phyloP scores from a whole-genome alignment of 176 grass and related monocot genomes.

The Phragmites australis region DNA sequence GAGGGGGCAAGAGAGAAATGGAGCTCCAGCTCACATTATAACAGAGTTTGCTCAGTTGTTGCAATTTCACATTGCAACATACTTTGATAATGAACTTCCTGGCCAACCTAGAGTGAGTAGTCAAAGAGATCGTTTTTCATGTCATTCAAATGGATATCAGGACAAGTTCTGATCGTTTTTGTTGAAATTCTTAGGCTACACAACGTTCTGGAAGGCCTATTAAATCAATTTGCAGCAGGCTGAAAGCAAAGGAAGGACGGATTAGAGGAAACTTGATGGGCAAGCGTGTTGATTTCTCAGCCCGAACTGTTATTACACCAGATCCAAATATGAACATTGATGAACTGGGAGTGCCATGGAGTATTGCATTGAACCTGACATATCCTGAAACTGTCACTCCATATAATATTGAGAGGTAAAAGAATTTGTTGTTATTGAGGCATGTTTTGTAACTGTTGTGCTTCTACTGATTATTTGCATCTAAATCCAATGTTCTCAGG shows the following conservation, averaged over 20 bases:
- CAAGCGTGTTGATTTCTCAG: conserved; percentile 93
- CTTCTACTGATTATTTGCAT: not conserved
- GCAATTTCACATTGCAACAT: conserved; percentile 97
- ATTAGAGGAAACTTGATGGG: conserved; percentile 95
- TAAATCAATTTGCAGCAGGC: conserved; percentile 86
- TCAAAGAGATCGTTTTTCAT: not conserved
- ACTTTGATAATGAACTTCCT: conserved; percentile 98
- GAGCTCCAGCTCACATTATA: conserved; percentile 97
- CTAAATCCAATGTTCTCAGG: conserved; percentile 42
- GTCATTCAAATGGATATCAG: not conserved
- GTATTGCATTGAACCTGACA: conserved; percentile 91
- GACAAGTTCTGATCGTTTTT: not conserved
- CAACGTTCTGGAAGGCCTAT: conserved; percentile 79
- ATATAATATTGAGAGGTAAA: conserved; percentile 91
- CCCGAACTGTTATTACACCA: conserved; percentile 85
- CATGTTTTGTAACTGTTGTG: not conserved
- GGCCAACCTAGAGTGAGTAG: conserved; percentile 76
- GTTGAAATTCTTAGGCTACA: conserved; percentile 55
- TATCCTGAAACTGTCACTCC: conserved; percentile 92
- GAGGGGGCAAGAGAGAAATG: conserved; percentile 95
- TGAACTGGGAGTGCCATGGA: conserved; percentile 90
- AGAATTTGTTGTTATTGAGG: not conserved
- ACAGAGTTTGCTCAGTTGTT: conserved; percentile 96
- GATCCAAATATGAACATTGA: conserved; percentile 97
- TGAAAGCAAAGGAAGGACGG: conserved; percentile 87